Evolutionary conservation across 139 green algal species (phyloP).

Genomic region (Chlorella ohadii): DNA sequence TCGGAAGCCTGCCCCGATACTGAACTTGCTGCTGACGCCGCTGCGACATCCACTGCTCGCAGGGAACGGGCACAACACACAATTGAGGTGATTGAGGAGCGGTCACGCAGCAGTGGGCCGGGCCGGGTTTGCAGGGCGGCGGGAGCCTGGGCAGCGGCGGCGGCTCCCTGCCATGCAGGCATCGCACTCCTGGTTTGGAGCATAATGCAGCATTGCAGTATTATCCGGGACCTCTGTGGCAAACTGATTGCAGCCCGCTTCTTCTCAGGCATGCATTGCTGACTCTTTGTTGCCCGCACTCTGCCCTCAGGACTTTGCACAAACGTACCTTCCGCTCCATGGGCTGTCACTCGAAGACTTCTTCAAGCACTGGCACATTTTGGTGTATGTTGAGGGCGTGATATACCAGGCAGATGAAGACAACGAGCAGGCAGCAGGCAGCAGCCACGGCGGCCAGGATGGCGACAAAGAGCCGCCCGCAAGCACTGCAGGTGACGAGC

Average conservation of each 20-base stretch:
- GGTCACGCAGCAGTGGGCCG: no score
- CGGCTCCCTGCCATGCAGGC: no score
- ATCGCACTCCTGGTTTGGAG: no score
- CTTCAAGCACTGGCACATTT: constrained; percentile 64
- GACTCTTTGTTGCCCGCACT: no score
- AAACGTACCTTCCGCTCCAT: constrained; percentile 76
- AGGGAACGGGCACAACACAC: constrained; percentile 71
- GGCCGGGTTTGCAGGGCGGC: no score
- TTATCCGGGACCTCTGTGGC: no score
- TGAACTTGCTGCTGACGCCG: no score
- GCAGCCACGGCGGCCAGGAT: constrained; percentile 23
- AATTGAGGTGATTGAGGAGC: constrained; percentile 44
- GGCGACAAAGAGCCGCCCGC: neutral
- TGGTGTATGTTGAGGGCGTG: constrained; percentile 74
- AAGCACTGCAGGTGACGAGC: neutral
- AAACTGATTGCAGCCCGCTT: no score
- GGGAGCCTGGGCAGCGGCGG: no score
- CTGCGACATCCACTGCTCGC: neutral
- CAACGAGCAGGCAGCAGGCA: constrained; percentile 56
- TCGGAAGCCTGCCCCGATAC: no score
- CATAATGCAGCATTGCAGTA: no score
- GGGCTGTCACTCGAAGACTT: constrained; percentile 58
- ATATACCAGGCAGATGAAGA: constrained; percentile 84
- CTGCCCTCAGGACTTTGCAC: constrained; percentile 70
- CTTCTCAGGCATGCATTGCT: no score